A percentile compares a stretch with the other conserved stretches of the same genome.
phyloP scores from a whole-genome alignment of 805 yeast genomes.

The Starmerella roubikii region DNA sequence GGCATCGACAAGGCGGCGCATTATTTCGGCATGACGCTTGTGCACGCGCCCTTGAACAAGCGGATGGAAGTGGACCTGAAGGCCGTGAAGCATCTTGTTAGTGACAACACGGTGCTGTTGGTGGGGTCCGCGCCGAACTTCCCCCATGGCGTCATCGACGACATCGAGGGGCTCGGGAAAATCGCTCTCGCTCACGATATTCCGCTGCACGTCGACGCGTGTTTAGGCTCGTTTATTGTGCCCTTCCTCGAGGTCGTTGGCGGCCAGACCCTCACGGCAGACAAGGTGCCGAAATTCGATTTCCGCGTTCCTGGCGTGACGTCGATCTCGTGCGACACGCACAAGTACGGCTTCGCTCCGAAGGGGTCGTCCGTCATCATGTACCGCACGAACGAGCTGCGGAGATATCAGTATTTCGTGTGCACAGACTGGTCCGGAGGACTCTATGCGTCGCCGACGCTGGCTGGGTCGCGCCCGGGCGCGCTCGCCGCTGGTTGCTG shows the following conservation, averaged over 20 bases:
- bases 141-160: constrained; percentile 93
- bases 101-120: constrained; percentile 64
- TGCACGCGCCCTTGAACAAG: constrained; percentile 65
- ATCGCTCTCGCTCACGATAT: constrained; percentile 54
- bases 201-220: constrained; percentile 91
- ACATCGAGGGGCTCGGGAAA: constrained; percentile 56
- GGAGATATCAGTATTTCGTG: constrained; percentile 75
- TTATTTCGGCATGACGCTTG: constrained; percentile 75
- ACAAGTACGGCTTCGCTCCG: constrained; percentile 96
- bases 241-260: constrained; percentile 55
- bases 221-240: constrained; percentile 84
- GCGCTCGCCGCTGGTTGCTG: constrained; percentile 97
- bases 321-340: constrained; percentile 98
- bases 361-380: constrained; percentile 87
- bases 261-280: constrained; percentile 23
- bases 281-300: constrained; percentile 48
- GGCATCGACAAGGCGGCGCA: constrained; percentile 87
- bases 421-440: constrained; percentile 88
- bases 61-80: constrained; percentile 48
- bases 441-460: constrained; percentile 86
- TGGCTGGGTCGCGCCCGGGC: constrained; percentile 96
- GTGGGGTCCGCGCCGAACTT: constrained; percentile 95
- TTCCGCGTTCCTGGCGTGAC: constrained; percentile 84
- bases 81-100: constrained; percentile 52
- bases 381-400: constrained; percentile 58